These are phyloP conservation scores for Aspergillus neoniger DNA, from an alignment of 2,329 filamentous ascomycete genomes.

Conservation along the genomic window DNA sequence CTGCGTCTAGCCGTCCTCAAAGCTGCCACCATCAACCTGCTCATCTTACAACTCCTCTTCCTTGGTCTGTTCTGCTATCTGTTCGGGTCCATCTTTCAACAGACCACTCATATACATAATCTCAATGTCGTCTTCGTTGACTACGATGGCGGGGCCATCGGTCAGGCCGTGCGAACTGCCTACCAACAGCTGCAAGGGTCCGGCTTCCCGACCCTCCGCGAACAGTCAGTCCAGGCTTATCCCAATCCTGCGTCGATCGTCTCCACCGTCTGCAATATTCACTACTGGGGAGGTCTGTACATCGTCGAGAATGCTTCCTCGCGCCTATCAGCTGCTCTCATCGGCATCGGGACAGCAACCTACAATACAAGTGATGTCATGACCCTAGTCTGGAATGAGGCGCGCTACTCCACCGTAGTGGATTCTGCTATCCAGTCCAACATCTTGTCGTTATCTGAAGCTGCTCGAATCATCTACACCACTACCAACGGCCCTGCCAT, in stretches of 20 bases:
- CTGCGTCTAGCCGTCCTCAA: conserved; percentile 17
- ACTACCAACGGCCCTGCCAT: conserved; percentile 35
- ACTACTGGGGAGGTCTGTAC: conserved; percentile 42
- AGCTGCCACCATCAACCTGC: conserved; percentile 28
- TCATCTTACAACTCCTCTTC: conserved; percentile 41
- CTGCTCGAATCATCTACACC: conserved; percentile 38
- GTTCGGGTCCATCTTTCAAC: conserved; percentile 42
- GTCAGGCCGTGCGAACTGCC: conserved; percentile 33
- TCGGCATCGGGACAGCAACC: conserved; percentile 30
- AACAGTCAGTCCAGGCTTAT: conserved; percentile 22
- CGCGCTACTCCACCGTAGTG: conserved; percentile 44
- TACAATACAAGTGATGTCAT: conserved; percentile 43
- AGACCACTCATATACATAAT: conserved; percentile 34
- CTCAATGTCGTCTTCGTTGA: conserved; percentile 42
- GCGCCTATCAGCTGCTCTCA: conserved; percentile 39
- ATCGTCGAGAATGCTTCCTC: conserved; percentile 38
- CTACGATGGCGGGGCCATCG: conserved; percentile 42
- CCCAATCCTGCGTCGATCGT: conserved; percentile 22
- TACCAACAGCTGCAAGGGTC: conserved; percentile 32
- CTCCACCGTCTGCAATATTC: conserved; percentile 34
- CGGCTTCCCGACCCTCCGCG: conserved; percentile 35
- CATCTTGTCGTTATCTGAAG: conserved; percentile 37
- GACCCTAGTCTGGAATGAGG: conserved; percentile 50
- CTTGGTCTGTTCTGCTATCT: conserved; percentile 39
- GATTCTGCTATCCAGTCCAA: conserved; percentile 36